These are phyloP conservation scores for Phytophthora aleatoria DNA, from an alignment of 352 stramenopile species.

Conservation along the genomic window DNA sequence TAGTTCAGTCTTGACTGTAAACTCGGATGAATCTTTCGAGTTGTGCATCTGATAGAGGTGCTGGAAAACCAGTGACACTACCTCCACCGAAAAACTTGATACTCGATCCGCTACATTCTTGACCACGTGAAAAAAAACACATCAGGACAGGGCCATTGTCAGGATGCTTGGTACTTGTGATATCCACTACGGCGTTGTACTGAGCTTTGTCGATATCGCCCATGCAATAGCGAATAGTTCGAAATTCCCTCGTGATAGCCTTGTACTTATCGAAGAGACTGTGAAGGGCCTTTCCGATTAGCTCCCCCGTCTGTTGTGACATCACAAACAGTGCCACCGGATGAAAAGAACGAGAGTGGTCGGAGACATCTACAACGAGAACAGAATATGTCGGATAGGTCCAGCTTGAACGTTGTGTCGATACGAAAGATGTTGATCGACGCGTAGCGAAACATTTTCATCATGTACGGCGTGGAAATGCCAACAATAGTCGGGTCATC, in stretches of 20 bases:
- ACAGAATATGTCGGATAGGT: neutral
- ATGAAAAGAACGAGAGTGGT: neutral
- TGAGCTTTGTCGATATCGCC: constrained; percentile 5
- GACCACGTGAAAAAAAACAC: constrained; percentile 6
- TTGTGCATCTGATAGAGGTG: constrained; percentile 2
- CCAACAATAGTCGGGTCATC: neutral
- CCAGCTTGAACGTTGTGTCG: constrained; percentile 2
- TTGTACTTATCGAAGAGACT: neutral
- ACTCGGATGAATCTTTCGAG: neutral
- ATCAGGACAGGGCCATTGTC: neutral
- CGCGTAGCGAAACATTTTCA: constrained; percentile 3
- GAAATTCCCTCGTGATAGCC: neutral
- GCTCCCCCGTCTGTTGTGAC: neutral
- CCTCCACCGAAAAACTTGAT: neutral
- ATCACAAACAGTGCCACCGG: neutral
- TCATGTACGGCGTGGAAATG: neutral
- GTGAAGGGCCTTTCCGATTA: neutral
- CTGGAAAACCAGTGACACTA: constrained; percentile 1
- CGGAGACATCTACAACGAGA: neutral
- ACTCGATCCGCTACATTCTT: constrained; percentile 4
- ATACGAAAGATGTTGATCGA: neutral
- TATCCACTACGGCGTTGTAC: constrained; percentile 1
- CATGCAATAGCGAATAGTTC: neutral
- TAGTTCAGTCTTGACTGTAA: neutral
- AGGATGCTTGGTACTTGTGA: no score